A percentile compares a stretch with the other conserved stretches of the same genome.
These are phyloP conservation scores for Pseudogymnoascus sp. DNA, from an alignment of 2,329 filamentous ascomycete genomes.

Conservation along the genomic window DNA sequence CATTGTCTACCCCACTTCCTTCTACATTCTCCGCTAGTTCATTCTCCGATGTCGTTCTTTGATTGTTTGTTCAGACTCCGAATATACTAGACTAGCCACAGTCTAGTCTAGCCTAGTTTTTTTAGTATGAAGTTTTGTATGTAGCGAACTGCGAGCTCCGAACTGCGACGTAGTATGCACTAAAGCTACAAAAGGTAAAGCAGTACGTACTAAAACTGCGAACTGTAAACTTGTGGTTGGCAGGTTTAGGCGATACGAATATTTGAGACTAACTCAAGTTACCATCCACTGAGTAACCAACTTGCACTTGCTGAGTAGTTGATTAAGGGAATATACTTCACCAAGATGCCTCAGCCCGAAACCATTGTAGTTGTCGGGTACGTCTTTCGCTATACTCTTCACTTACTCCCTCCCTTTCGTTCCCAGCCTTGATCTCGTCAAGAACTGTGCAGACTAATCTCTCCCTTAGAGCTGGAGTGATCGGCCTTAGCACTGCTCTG, in stretches of 20 bases:
- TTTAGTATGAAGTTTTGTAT: no score
- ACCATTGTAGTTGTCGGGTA: constrained; percentile 5
- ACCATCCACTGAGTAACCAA: neutral
- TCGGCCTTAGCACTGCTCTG: constrained; percentile 34
- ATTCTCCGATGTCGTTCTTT: no score
- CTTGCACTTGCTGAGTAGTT: neutral
- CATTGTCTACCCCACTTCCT: no score
- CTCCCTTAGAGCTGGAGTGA: constrained; percentile 31
- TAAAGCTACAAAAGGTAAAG: no score
- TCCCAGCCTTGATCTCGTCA: neutral
- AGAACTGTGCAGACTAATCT: neutral
- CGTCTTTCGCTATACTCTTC: neutral
- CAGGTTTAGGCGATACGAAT: neutral
- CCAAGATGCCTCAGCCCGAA: neutral
- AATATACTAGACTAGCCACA: no score
- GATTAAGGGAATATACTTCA: neutral
- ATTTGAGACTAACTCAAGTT: neutral
- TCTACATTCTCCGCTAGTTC: no score
- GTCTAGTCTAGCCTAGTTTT: no score
- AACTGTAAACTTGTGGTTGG: neutral
- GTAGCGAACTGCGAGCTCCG: no score
- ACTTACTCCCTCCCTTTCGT: neutral
- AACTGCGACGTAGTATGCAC: no score
- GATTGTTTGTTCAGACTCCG: no score
- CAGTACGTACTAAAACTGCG: no score